These are phyloP conservation scores for Rhodosporidiobolus sp. DNA, from an alignment of 768 basidiomycete genomes.

Conservation along the genomic window DNA sequence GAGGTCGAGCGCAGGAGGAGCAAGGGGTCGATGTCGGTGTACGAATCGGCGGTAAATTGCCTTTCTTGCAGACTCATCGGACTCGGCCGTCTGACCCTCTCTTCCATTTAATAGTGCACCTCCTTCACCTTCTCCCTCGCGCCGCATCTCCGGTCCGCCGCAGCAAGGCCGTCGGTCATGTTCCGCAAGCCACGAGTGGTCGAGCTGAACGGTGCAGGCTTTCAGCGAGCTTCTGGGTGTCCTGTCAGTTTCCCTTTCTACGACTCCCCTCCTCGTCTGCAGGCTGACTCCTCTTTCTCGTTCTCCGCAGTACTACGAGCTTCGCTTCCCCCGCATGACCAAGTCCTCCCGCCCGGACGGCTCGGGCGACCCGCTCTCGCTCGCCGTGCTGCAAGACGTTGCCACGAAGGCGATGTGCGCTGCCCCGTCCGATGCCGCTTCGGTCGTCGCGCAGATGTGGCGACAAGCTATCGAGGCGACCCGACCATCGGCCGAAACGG, in stretches of 20 bases:
- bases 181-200: constrained; percentile 63
- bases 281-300: not conserved
- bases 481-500: not conserved
- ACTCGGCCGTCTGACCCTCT: not conserved
- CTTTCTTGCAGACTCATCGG: too few species aligned
- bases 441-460: not conserved
- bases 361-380: constrained; percentile 10
- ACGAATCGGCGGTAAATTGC: constrained; percentile 32
- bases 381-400: constrained; percentile 7
- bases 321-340: constrained; percentile 75
- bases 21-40: not conserved
- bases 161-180: constrained; percentile 57
- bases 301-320: constrained; percentile 69
- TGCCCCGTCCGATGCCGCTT: not conserved
- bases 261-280: not conserved
- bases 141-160: not conserved
- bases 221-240: constrained; percentile 59
- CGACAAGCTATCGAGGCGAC: not conserved
- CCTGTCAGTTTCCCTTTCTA: constrained; percentile 31
- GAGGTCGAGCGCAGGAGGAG: not conserved
- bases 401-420: constrained; percentile 11
- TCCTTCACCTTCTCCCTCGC: constrained; percentile 34
- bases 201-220: constrained; percentile 78
- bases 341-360: constrained; percentile 51
- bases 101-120: not conserved